A percentile compares a stretch with the other conserved stretches of the same genome.
Conservation (phyloP, 192 early-diverging fungal species). For the Entomortierella chlamydospora region DNA sequence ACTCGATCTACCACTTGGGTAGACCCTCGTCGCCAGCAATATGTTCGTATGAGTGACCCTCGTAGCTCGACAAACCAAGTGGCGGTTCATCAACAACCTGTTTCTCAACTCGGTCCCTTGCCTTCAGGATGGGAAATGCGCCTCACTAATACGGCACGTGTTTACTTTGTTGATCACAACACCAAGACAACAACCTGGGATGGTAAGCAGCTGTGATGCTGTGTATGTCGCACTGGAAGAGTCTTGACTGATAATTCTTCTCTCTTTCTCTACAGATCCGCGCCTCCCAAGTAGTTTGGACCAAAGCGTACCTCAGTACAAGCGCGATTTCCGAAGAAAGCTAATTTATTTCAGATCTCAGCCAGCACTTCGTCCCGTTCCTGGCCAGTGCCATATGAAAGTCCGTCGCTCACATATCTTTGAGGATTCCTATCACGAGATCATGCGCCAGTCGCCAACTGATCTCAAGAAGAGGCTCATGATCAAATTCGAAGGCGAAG, state of each 20-base stretch:
- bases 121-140: slow-evolving; percentile 99
- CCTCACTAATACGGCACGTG: slow-evolving; percentile 90
- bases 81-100: slow-evolving; percentile 76
- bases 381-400: slow-evolving; percentile 94
- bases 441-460: slow-evolving; percentile 90
- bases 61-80: slow-evolving; percentile 67
- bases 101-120: slow-evolving; percentile 85
- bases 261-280: slow-evolving; percentile 65
- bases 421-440: slow-evolving; percentile 95
- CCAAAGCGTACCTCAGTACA: slow-evolving; percentile 97
- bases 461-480: slow-evolving; percentile 97
- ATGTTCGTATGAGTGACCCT: slow-evolving; percentile 64
- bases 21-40: slow-evolving; percentile 82
- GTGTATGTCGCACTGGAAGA: neutral
- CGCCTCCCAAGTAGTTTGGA: slow-evolving; percentile 84
- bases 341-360: slow-evolving; percentile 97
- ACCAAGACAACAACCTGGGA: slow-evolving; percentile 99
- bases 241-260: neutral
- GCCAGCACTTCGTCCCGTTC: slow-evolving; percentile 86
- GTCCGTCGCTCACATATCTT: slow-evolving; percentile 90
- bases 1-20: slow-evolving; percentile 92
- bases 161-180: slow-evolving; percentile 99
- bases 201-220: slow-evolving; percentile 55
- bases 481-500: slow-evolving; percentile 99
- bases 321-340: slow-evolving; percentile 98